Evolutionary conservation across 2,329 filamentous ascomycete genomes (phyloP), one percentile per base, ranked within the genome.

Genomic region (Phoma sp.): DNA sequence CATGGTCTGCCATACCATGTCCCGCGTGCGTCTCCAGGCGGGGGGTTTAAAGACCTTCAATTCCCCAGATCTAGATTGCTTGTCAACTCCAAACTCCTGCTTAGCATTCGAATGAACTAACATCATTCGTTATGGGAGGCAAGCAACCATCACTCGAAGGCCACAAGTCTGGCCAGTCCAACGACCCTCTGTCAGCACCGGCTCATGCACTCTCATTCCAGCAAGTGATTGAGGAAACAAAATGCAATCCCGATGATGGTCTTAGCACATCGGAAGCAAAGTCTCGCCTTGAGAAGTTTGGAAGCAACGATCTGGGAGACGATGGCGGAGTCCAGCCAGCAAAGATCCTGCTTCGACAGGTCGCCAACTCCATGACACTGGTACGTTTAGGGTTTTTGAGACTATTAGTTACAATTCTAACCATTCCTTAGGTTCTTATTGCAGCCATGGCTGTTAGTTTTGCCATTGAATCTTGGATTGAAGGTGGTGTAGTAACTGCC

Each of bases 341-440:
- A 65, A 93, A 88, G 67, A 90, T 92, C 43, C 77, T 93, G 42
- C 78, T 89, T 52, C 87, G 88, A 66, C 89, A 92, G 71, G 75
- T 91, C 17, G 84, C 87, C 71, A 92, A 92, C 79, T 89, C 89
- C 52, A 92, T 92, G 89, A 89, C 89, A 63, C 73, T 90, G 72
- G 87, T 87, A 71, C 67, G 60, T 60, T 6, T 5, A n/a, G 26
- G 7, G 7, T 3, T 4, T 17, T 42, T 12, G 9, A 14, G 21
- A 4, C 30, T 17, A 3, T 11, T 6, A 18, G 17, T n/a, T 12
- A 48, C 48, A 54, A 47, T 10, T 11, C 47, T 56, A 38, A 54
- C 32, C 12, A 1, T n/a, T 3, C 9, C 1, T 2, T 5, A 75
- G 71, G 71, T 79, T 17, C 71, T 80, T 9, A 75, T 80, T 29